Base-by-base conservation (phyloP, 1,284 basidiomycete genomes). In the Apiotrichum domesticum region DNA sequence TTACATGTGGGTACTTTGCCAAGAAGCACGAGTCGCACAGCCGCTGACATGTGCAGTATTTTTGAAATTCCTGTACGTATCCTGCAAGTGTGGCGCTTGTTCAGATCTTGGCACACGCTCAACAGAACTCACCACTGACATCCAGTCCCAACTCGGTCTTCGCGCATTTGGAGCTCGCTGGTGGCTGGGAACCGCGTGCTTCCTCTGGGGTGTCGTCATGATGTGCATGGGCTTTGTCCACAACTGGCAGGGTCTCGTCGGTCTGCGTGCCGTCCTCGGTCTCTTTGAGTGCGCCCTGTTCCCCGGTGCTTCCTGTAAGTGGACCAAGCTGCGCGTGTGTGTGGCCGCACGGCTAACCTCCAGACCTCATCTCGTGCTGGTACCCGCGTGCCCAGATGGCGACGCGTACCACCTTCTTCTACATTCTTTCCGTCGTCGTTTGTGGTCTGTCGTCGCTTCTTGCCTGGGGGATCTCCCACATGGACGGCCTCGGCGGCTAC, bases 331-430 rank as follows among this genome's bases (percentile, higher is more conserved):
- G 29, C 29, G 14, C 10, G 10, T 39, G 37, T 39, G 10, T 39
- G 10, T 39, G 37, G 14, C 37, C 2, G 8, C 10, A 39, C 37
- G 14, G 37, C 8, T 39, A 10, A 9, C 37, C 37, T 14, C 10
- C 2, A 39, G 37, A 29, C 44, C 32, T 46, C 32, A 46, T 46
- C 32, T 9, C 76, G 6, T 73, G 68, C 43, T 80, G 59, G 79
- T 80, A 80, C 66, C 75, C 77, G 2, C 74, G 79, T 21, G 69
- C 70, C 55, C 73, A 79, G 61, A 75, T 76, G 52, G 76, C 78
- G 48, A 9, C 13, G 5, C 44, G 44, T 33, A 46, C 14, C 11
- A 21, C 29, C 11, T 6, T 46, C 11, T 46, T 46, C 21, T 54
- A 54, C 46, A 9, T 10, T 2, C 8, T 39, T 14, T 14, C 37